These are phyloP conservation scores for Colletotrichum noveboracense DNA, from an alignment of 2,329 filamentous ascomycete genomes.

Conservation along the genomic window DNA sequence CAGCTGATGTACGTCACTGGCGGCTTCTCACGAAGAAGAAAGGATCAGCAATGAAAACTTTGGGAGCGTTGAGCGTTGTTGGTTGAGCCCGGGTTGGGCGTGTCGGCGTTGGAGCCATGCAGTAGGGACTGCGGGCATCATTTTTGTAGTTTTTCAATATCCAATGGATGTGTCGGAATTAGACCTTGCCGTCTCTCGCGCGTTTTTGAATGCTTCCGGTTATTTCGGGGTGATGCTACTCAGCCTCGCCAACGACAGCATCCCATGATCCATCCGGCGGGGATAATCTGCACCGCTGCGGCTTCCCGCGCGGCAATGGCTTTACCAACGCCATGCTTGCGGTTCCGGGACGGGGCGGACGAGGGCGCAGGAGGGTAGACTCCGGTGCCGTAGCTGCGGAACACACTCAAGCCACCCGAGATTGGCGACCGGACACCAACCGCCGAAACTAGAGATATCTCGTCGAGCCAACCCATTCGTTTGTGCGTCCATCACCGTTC, in stretches of 20 bases:
- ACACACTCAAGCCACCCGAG: neutral
- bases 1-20: neutral
- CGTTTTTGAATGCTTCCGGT: neutral
- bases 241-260: neutral
- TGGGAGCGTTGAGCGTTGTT: constrained; percentile 19
- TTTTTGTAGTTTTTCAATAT: constrained; percentile 20
- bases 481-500: neutral
- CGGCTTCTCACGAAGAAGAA: constrained; percentile 3
- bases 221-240: neutral
- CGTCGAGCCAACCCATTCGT: neutral
- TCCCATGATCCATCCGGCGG: neutral
- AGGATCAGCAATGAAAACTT: constrained; percentile 19
- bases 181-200: neutral
- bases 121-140: constrained; percentile 14
- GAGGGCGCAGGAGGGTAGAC: neutral
- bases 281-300: neutral
- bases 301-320: neutral
- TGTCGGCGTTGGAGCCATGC: constrained; percentile 17
- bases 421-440: neutral
- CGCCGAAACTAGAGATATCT: neutral
- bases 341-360: neutral
- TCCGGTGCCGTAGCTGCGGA: neutral
- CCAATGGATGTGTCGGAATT: constrained; percentile 12
- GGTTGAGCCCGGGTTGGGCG: constrained; percentile 4
- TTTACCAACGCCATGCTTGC: neutral